These are phyloP conservation scores for Suillus subluteus DNA, from an alignment of 768 basidiomycete genomes.

Conservation along the genomic window DNA sequence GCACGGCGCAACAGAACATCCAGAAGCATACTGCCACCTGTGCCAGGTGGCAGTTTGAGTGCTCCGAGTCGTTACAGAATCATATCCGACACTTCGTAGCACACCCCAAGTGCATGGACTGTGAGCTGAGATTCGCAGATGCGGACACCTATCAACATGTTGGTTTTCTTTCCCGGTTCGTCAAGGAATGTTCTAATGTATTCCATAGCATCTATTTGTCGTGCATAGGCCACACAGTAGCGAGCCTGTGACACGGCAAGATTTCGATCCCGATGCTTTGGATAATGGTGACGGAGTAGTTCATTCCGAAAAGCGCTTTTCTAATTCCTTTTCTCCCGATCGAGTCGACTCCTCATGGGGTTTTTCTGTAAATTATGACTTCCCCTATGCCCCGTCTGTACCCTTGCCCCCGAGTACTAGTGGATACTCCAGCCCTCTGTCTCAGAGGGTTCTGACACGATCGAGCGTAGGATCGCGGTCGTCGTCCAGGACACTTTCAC, in stretches of 20 bases:
- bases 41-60: constrained; percentile 47
- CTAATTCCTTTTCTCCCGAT: constrained; percentile 14
- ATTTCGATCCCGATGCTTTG: constrained; percentile 6
- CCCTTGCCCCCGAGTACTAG: constrained; percentile 36
- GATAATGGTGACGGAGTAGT: neutral
- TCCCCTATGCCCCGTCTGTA: constrained; percentile 32
- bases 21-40: constrained; percentile 35
- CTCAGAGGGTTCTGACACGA: constrained; percentile 23
- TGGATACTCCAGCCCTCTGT: constrained; percentile 34
- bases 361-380: constrained; percentile 20
- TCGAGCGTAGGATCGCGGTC: constrained; percentile 16
- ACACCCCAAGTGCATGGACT: constrained; percentile 50
- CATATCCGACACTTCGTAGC: constrained; percentile 46
- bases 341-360: constrained; percentile 30
- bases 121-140: constrained; percentile 46
- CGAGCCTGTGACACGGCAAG: neutral
- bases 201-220: constrained; percentile 30
- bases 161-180: constrained; percentile 13
- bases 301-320: neutral
- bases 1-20: constrained; percentile 36
- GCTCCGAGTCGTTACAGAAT: constrained; percentile 36
- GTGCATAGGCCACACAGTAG: constrained; percentile 25
- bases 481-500: constrained; percentile 9
- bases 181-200: constrained; percentile 7
- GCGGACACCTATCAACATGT: constrained; percentile 42